phyloP scores from a whole-genome alignment of 768 basidiomycete species.

The Panus rudis region DNA sequence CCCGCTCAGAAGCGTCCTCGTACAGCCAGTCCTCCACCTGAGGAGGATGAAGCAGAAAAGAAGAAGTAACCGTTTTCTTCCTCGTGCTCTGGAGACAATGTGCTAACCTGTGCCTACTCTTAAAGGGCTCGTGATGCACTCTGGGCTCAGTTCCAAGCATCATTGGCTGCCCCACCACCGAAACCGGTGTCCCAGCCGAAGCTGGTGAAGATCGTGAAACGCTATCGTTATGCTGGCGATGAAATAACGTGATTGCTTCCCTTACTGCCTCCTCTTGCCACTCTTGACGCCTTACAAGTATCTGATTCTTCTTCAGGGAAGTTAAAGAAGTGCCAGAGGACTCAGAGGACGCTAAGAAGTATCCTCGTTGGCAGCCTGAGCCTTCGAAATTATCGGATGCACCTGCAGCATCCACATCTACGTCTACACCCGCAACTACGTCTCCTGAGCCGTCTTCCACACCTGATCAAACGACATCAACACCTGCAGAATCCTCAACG shows the following conservation, averaged over 20 bases:
- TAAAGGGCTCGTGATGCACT: conserved; percentile 53
- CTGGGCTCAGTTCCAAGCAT: conserved; percentile 66
- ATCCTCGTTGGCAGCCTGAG: conserved; percentile 49
- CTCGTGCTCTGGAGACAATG: neutral
- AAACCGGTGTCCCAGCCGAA: conserved; percentile 22
- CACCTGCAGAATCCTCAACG: conserved; percentile 7
- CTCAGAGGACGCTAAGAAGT: conserved; percentile 70
- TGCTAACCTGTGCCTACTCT: conserved; percentile 4
- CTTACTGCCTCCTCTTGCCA: neutral
- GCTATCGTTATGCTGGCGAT: conserved; percentile 72
- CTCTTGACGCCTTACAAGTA: conserved; percentile 9
- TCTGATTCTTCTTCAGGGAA: conserved; percentile 42
- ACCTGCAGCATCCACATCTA: conserved; percentile 1
- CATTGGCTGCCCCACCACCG: conserved; percentile 33
- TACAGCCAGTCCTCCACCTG: conserved; percentile 13
- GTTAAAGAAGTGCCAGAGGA: conserved; percentile 65
- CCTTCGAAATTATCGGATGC: conserved; percentile 10
- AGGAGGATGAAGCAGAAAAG: conserved; percentile 32
- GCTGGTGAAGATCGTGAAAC: conserved; percentile 62
- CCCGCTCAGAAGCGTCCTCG: conserved; percentile 30
- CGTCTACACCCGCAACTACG: conserved; percentile 5
- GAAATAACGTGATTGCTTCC: conserved; percentile 52
- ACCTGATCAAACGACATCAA: conserved; percentile 10
- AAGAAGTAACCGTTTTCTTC: conserved; percentile 34
- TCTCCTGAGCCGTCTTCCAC: conserved; percentile 9